Evolutionary conservation across 306 rosid species (phyloP), one percentile per base, ranked within the genome.

Genomic region (Acacia acuminata): DNA sequence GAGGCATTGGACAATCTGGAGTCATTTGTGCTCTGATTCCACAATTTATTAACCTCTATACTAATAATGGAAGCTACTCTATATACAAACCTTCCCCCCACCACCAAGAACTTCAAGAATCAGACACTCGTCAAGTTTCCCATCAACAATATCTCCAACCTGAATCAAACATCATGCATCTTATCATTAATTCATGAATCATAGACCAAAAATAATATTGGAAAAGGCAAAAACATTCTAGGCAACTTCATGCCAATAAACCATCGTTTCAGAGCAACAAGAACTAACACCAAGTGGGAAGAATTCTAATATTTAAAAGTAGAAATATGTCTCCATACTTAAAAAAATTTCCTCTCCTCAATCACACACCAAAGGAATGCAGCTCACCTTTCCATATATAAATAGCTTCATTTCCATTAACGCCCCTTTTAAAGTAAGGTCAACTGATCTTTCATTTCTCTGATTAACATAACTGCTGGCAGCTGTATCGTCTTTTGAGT

Each of bases 371-470:
- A 84, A 12, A 25, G 32, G 24, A 85, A 50, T 40, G 77, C 24
- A 78, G 61, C 86, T 77, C 72, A 96, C 99, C 98, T 91, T 96
- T 85, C 99, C 99, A 81, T 96, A 96, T 80, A 96, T 66, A 75
- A 88, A 90, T 74, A 96, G 74, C 87, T 88, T 96, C 45, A 47
- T 84, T 86, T 96, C 98, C 87, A 92, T 80, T 83, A 96, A 66
- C 75, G 96, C 87, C 72, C 99, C 99, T 66, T 91, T 96, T 69
- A 96, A 77, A 77, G 92, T 94, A 84, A 94, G 93, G 84, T 96
- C 97, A 40, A 94, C 94, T 80, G 87, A 51, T 86, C 87, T 95
- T 38, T 79, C 64, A 63, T 71, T 85, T 53, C 85, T 24, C 74
- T 84, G 65, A 75, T 80, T 89, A 66, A 85, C 79, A 75, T 82